A percentile compares a stretch with the other conserved stretches of the same genome.
phyloP scores from a whole-genome alignment of 2,329 filamentous ascomycete species.

The Talaromyces sp. region DNA sequence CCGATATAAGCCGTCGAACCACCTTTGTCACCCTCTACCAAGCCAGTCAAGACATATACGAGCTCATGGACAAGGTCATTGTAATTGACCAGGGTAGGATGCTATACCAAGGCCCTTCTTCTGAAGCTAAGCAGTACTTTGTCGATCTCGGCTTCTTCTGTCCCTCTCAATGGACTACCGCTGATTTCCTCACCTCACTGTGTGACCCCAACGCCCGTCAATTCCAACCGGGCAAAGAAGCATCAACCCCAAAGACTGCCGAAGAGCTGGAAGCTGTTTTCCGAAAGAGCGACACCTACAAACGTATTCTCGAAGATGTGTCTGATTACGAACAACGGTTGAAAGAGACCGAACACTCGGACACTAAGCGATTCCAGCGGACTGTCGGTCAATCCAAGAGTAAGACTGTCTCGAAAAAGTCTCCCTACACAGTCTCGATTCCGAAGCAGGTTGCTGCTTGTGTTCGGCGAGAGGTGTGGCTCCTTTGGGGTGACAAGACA shows the following conservation, averaged over 20 bases:
- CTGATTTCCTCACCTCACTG: conserved; percentile 71
- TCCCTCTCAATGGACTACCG: conserved; percentile 58
- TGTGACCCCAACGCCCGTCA: conserved; percentile 67
- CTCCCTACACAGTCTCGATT: conserved; percentile 73
- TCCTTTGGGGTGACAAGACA: conserved; percentile 68
- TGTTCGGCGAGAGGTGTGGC: conserved; percentile 70
- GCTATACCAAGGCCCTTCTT: conserved; percentile 59
- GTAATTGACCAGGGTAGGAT: conserved; percentile 68
- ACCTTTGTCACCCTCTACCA: conserved; percentile 68
- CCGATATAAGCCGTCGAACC: conserved; percentile 66
- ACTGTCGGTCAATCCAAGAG: conserved; percentile 60
- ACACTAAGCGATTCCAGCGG: conserved; percentile 60
- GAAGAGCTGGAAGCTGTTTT: conserved; percentile 65
- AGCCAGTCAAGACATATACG: conserved; percentile 63
- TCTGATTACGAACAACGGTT: conserved; percentile 54
- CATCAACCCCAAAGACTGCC: conserved; percentile 61
- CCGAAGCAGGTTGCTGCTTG: conserved; percentile 32
- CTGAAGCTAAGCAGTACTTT: conserved; percentile 61
- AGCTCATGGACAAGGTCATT: conserved; percentile 73
- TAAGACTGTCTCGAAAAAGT: conserved; percentile 61
- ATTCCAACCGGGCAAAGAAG: conserved; percentile 60
- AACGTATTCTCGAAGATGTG: conserved; percentile 56
- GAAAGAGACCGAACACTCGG: conserved; percentile 50
- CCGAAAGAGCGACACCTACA: conserved; percentile 55
- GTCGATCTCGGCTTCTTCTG: conserved; percentile 58